Percentiles rank a stretch among this genome's conserved stretches.
Evolutionary conservation across 2,329 filamentous ascomycete species (phyloP).

Genomic region (Phoma sp.): DNA sequence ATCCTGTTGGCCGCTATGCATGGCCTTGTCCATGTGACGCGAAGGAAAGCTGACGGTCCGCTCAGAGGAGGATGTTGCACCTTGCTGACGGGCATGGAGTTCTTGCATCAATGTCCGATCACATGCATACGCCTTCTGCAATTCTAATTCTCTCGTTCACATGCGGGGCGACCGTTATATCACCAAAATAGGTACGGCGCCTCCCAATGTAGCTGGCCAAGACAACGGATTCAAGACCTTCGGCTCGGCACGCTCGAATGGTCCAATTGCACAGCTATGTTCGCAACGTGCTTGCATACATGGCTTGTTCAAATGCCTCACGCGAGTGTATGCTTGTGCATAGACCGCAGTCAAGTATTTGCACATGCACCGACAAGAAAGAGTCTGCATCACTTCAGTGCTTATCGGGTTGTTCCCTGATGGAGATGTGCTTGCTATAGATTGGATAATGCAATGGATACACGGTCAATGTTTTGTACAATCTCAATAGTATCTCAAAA

Average conservation of each 20-base stretch:
- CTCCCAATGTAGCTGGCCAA: neutral
- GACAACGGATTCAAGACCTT: neutral
- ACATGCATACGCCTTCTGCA: neutral
- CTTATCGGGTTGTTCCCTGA: no score
- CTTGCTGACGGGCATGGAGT: neutral
- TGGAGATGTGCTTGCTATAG: no score
- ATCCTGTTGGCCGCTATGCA: no score
- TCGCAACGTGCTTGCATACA: neutral
- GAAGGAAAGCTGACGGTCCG: no score
- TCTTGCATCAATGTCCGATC: neutral
- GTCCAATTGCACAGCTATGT: neutral
- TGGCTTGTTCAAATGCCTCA: neutral
- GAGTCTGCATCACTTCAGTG: no score
- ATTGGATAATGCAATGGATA: no score
- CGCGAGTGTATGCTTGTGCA: neutral
- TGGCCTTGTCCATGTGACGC: no score
- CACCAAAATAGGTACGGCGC: neutral
- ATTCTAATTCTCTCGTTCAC: neutral
- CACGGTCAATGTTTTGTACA: no score
- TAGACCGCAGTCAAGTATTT: no score
- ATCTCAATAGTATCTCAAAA: no score
- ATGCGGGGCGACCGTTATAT: neutral
- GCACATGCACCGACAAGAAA: no score
- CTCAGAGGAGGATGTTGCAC: no score
- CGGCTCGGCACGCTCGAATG: conserved; percentile 1